Percentiles rank a stretch among this genome's conserved stretches.
Evolutionary conservation across 352 stramenopile genomes (phyloP).

Genomic region (Globisporangium nodosum): DNA sequence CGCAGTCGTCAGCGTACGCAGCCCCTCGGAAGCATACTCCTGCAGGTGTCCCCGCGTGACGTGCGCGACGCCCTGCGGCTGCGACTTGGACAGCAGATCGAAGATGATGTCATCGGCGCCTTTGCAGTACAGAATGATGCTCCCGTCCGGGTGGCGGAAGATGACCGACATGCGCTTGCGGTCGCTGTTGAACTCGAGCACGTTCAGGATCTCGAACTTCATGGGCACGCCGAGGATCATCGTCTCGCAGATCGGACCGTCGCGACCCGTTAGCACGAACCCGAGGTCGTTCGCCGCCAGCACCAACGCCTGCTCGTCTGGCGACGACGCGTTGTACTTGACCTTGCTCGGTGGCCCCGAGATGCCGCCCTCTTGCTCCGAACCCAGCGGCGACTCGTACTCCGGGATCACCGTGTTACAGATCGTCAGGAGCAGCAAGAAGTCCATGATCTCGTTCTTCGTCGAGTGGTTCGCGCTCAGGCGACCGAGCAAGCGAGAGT

Average conservation of each 20-base stretch:
- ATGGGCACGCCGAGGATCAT: conserved; percentile 54
- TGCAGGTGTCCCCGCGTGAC: conserved; percentile 33
- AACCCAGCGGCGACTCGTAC: conserved; percentile 27
- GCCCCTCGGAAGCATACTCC: conserved; percentile 63
- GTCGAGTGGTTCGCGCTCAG: conserved; percentile 79
- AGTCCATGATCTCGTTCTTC: conserved; percentile 83
- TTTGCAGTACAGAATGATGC: conserved; percentile 73
- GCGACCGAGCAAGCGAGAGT: conserved; percentile 59
- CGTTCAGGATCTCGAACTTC: conserved; percentile 72
- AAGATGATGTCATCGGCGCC: conserved; percentile 86
- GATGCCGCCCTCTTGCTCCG: conserved; percentile 10
- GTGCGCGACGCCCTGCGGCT: conserved; percentile 18
- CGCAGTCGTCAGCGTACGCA: conserved; percentile 76
- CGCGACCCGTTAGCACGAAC: conserved; percentile 59
- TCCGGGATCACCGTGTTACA: conserved; percentile 88
- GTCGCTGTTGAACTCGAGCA: conserved; percentile 87
- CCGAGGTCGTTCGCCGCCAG: conserved; percentile 68
- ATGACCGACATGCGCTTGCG: conserved; percentile 98
- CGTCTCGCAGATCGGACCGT: conserved; percentile 63
- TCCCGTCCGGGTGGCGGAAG: conserved; percentile 42
- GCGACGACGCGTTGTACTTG: conserved; percentile 84
- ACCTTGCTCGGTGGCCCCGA: conserved; percentile 14
- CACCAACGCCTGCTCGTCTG: conserved; percentile 79
- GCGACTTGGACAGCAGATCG: conserved; percentile 24
- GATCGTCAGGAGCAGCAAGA: conserved; percentile 77